phyloP scores from a whole-genome alignment of 192 early-diverging fungal genomes.

The Lobulomyces angularis region DNA sequence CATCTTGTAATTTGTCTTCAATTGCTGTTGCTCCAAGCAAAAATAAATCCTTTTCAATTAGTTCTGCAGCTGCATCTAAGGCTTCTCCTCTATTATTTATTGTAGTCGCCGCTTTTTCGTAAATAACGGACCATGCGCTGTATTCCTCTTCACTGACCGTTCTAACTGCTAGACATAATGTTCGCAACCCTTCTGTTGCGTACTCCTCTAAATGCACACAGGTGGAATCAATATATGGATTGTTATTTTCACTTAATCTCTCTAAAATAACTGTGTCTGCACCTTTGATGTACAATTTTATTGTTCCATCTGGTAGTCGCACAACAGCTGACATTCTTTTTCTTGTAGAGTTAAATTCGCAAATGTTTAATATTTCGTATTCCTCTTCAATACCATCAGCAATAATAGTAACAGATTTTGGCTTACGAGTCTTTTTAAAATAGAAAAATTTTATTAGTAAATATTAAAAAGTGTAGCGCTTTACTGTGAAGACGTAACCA shows the following conservation, averaged over 20 bases:
- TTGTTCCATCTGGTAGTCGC: constrained; percentile 66
- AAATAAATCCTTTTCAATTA: constrained; percentile 87
- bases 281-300: constrained; percentile 90
- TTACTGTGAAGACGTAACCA: constrained; percentile 36
- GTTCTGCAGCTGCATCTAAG: constrained; percentile 83
- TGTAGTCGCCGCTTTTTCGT: constrained; percentile 74
- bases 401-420: constrained; percentile 32
- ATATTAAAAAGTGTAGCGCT: not conserved
- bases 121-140: constrained; percentile 61
- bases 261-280: constrained; percentile 96
- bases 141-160: constrained; percentile 86
- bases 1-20: constrained; percentile 96
- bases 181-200: constrained; percentile 89
- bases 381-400: constrained; percentile 41
- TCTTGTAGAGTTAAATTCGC: constrained; percentile 98
- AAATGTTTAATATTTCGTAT: constrained; percentile 87
- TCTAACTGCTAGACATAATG: constrained; percentile 89
- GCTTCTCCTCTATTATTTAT: constrained; percentile 76
- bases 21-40: constrained; percentile 95
- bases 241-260: constrained; percentile 56
- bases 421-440: constrained; percentile 28
- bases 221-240: constrained; percentile 62
- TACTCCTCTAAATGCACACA: constrained; percentile 77
- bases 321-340: constrained; percentile 95
- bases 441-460: not conserved